Base-by-base conservation (phyloP, 73 alveolate species). In the Uronychia setigera region DNA sequence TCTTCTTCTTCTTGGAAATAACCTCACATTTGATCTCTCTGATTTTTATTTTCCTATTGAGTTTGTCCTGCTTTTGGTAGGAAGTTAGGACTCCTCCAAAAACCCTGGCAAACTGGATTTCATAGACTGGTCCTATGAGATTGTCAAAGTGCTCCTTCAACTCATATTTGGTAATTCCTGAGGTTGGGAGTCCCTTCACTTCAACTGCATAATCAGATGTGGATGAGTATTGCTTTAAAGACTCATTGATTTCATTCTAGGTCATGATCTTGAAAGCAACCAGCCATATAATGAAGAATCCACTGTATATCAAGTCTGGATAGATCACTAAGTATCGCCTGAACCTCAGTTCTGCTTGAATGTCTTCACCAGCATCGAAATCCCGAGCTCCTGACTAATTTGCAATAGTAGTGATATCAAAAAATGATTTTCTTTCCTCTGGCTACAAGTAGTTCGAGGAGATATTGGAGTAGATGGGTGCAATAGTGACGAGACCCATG, bases 51-150 rank as follows among this genome's bases (percentile, higher is more conserved):
- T 74, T n/a, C 35, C 74, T 82, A 31, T 74, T 82, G 11, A 82
- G 31, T 1, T 32, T 34, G 33, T 82, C 89, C 74, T 82, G 59
- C 1, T 34, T 35, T 33, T 31, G 9, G 29, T 82, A 82, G 60
- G 30, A 80, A 19, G 31, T 82, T 67, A 82, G 78, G 67, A 30
- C 74, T 0, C 33, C 58, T 0, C 83, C 89, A 74, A 82, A 82
- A 28, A 27, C 30, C 30, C 89, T 19, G 5, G 89, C 1, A 31
- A 82, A 74, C 0, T 28, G 33, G 29, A 82, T 74, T 74, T 82
- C 89, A 32, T 14, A 30, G n/a, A 82, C 82, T 31, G 27, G 27
- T 14, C 89, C 88, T 25, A 33, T 35, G 25, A 31, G 88, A 31
- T 33, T n/a, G 79, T 46, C 67, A 19, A 80, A 80, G 58, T 35